A percentile compares a stretch with the other conserved stretches of the same genome.
phyloP scores from a whole-genome alignment of 1,139 yeast species.

The Kodamaea sp. region DNA sequence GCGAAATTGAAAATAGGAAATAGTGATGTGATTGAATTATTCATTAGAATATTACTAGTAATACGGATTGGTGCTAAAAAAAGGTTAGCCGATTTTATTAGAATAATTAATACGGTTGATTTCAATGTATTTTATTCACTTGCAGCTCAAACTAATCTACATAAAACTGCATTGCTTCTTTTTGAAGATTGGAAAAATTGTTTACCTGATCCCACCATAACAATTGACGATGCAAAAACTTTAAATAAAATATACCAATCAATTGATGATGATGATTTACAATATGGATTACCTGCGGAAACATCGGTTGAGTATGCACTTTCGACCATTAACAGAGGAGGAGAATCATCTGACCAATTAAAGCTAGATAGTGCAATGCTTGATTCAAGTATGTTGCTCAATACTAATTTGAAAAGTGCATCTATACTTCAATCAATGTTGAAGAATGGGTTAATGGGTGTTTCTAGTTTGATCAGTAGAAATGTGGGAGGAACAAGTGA shows the following conservation, averaged over 20 bases:
- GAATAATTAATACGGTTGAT: conserved; percentile 35
- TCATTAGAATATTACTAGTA: conserved; percentile 38
- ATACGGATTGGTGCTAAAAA: conserved; percentile 44
- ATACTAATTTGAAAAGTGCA: conserved; percentile 9
- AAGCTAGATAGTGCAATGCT: conserved; percentile 54
- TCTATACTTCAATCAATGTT: conserved; percentile 36
- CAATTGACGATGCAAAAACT: conserved; percentile 12
- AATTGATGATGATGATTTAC: conserved; percentile 58
- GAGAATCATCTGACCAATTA: conserved; percentile 39
- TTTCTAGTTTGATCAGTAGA: conserved; percentile 36
- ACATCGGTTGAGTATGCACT: conserved; percentile 53
- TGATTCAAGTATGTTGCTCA: conserved; percentile 41
- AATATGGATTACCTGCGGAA: conserved; percentile 58
- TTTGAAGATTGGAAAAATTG: conserved; percentile 47
- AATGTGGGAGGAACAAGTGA: conserved; percentile 7
- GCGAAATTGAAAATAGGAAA: conserved; percentile 9
- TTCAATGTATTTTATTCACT: conserved; percentile 26
- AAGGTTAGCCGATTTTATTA: conserved; percentile 27
- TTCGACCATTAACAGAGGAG: conserved; percentile 32
- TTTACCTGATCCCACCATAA: neutral
- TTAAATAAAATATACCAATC: conserved; percentile 43
- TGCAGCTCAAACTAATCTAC: conserved; percentile 35
- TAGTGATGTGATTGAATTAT: conserved; percentile 21
- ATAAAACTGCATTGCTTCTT: conserved; percentile 49
- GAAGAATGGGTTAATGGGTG: conserved; percentile 46